phyloP scores from a whole-genome alignment of 805 yeast genomes.

The Ogataea nonfermentans region DNA sequence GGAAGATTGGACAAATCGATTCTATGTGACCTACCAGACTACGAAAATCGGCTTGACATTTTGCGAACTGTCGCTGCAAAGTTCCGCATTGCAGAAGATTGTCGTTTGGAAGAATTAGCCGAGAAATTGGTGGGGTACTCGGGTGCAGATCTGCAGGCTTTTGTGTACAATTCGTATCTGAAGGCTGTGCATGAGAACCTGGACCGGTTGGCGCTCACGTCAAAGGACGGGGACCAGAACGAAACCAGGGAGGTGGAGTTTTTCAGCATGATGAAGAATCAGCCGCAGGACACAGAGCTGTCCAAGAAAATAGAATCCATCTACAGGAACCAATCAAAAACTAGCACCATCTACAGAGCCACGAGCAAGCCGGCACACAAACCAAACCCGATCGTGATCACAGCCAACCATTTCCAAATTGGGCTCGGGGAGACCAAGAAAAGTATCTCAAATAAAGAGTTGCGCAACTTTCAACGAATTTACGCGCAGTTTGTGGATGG shows the following conservation, averaged over 20 bases:
- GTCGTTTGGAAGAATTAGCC: slow-evolving; percentile 57
- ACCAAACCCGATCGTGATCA: slow-evolving; percentile 33
- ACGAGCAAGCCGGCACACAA: background rate
- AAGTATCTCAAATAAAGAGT: slow-evolving; percentile 79
- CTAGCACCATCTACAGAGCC: background rate
- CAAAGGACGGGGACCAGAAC: slow-evolving; percentile 21
- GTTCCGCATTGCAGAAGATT: slow-evolving; percentile 54
- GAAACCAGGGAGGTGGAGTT: slow-evolving; percentile 20
- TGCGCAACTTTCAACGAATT: slow-evolving; percentile 55
- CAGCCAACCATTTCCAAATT: slow-evolving; percentile 51
- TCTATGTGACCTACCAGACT: slow-evolving; percentile 81
- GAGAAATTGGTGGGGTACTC: slow-evolving; percentile 69
- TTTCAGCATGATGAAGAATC: slow-evolving; percentile 20
- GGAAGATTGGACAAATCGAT: slow-evolving; percentile 94
- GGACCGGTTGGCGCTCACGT: slow-evolving; percentile 39
- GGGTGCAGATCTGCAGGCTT: slow-evolving; percentile 93
- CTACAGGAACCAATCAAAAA: slow-evolving; percentile 11
- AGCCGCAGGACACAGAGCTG: slow-evolving; percentile 13
- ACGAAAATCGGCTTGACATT: slow-evolving; percentile 71
- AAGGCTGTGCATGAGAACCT: slow-evolving; percentile 77
- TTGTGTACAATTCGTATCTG: slow-evolving; percentile 87
- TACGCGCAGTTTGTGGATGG: slow-evolving; percentile 67
- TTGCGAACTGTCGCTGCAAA: slow-evolving; percentile 56
- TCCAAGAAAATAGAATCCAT: slow-evolving; percentile 23
- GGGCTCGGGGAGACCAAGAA: slow-evolving; percentile 80